Conservation (phyloP, 2,329 filamentous ascomycete species). For the Cryphonectria japonica region DNA sequence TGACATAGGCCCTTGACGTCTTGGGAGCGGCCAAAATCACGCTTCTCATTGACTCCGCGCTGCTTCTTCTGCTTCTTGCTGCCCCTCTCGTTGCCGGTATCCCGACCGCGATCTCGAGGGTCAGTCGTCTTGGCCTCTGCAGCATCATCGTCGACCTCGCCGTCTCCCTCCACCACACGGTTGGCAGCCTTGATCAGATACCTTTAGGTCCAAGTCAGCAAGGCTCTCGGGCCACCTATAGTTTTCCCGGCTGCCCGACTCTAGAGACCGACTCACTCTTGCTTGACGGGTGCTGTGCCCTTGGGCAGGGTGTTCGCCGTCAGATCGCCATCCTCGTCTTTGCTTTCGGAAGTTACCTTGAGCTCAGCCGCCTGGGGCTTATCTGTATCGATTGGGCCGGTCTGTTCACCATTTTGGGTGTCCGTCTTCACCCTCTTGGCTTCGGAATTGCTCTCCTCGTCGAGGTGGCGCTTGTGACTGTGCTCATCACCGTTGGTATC, state of each 20-base stretch:
- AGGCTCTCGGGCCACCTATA: constrained; percentile 1
- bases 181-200: constrained; percentile 46
- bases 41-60: constrained; percentile 80
- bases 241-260: not conserved
- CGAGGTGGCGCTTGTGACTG: constrained; percentile 29
- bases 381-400: constrained; percentile 20
- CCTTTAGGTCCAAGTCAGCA: constrained; percentile 37
- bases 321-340: constrained; percentile 31
- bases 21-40: constrained; percentile 77
- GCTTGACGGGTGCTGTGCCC: constrained; percentile 66
- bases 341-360: not conserved
- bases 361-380: not conserved
- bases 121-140: constrained; percentile 48
- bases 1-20: constrained; percentile 80
- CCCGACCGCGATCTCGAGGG: constrained; percentile 34
- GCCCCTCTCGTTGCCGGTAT: constrained; percentile 37
- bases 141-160: constrained; percentile 50
- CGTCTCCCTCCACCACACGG: constrained; percentile 32
- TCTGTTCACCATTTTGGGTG: constrained; percentile 27
- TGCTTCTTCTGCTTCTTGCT: constrained; percentile 52
- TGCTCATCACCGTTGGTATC: constrained; percentile 25
- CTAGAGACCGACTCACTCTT: constrained; percentile 59
- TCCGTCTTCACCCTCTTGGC: constrained; percentile 65
- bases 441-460: constrained; percentile 35
- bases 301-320: constrained; percentile 18